Conservation (phyloP, 2,329 filamentous ascomycete species). For the Talaromyces sp. region DNA sequence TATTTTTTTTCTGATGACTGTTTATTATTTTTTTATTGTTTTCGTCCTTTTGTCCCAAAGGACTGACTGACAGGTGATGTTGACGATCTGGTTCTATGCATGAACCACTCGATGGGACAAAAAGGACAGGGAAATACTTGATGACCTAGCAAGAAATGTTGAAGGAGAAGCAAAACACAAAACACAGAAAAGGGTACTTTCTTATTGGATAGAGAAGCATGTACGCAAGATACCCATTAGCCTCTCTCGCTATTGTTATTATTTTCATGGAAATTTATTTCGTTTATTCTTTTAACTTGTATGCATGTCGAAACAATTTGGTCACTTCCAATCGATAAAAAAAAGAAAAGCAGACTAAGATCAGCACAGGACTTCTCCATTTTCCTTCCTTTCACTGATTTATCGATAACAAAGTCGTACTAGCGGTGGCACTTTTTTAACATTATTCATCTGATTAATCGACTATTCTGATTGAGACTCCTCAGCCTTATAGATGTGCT, state of each 20-base stretch:
- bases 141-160: background rate
- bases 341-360: background rate
- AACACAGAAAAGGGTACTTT: background rate
- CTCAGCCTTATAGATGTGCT: too few species aligned
- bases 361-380: background rate
- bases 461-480: too few species aligned
- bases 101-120: background rate
- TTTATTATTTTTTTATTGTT: background rate
- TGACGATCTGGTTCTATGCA: background rate
- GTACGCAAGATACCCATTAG: slow-evolving; percentile 14
- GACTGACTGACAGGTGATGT: background rate
- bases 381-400: background rate
- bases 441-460: too few species aligned
- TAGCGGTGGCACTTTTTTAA: background rate
- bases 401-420: background rate
- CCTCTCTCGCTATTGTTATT: slow-evolving; percentile 3
- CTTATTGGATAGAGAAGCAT: slow-evolving; percentile 12
- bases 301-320: background rate
- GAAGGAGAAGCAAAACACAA: background rate
- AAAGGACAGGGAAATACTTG: background rate
- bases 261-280: background rate
- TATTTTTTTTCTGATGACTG: background rate
- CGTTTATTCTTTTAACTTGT: background rate
- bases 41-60: background rate
- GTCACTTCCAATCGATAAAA: background rate